Evolutionary conservation across 805 yeast genomes (phyloP).

Genomic region (Lipomyces yamanashiensis): DNA sequence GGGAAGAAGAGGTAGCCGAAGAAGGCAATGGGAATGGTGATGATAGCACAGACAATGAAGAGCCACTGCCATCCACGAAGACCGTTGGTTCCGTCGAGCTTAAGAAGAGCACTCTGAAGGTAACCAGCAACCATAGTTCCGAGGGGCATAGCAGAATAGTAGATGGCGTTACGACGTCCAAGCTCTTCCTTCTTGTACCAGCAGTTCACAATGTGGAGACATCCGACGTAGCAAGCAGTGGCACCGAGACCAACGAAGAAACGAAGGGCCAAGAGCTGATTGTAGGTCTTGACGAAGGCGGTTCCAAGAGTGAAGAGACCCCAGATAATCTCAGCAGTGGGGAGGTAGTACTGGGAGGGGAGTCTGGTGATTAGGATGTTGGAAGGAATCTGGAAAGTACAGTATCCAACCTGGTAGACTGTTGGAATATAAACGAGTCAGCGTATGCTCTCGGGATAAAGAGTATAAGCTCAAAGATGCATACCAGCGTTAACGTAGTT

Average conservation of each 20-base stretch:
- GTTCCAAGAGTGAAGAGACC: slow-evolving; percentile 65
- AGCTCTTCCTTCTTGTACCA: slow-evolving; percentile 63
- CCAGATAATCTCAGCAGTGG: slow-evolving; percentile 68
- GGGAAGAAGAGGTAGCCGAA: slow-evolving; percentile 62
- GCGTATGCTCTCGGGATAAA: too few species aligned
- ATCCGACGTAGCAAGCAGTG: slow-evolving; percentile 65
- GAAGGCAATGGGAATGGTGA: slow-evolving; percentile 62
- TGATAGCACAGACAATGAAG: slow-evolving; percentile 67
- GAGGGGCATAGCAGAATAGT: slow-evolving; percentile 65
- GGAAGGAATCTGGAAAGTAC: slow-evolving; percentile 67
- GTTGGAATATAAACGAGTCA: too few species aligned
- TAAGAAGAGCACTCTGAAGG: slow-evolving; percentile 60
- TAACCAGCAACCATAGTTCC: slow-evolving; percentile 68
- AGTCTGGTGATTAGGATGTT: slow-evolving; percentile 59
- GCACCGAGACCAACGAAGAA: slow-evolving; percentile 74
- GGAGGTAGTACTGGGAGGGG: slow-evolving; percentile 61
- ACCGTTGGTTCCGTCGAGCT: slow-evolving; percentile 57
- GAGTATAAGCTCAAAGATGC: too few species aligned
- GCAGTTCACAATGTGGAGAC: slow-evolving; percentile 40
- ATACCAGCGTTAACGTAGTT: slow-evolving; percentile 56
- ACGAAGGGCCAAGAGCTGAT: slow-evolving; percentile 62
- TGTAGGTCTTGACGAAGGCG: slow-evolving; percentile 56
- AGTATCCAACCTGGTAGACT: slow-evolving; percentile 62
- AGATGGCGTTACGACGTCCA: slow-evolving; percentile 63
- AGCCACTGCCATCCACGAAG: slow-evolving; percentile 75